A percentile compares a stretch with the other conserved stretches of the same genome.
Conservation (phyloP, 2,329 filamentous ascomycete genomes). For the Aspergillus sp. region DNA sequence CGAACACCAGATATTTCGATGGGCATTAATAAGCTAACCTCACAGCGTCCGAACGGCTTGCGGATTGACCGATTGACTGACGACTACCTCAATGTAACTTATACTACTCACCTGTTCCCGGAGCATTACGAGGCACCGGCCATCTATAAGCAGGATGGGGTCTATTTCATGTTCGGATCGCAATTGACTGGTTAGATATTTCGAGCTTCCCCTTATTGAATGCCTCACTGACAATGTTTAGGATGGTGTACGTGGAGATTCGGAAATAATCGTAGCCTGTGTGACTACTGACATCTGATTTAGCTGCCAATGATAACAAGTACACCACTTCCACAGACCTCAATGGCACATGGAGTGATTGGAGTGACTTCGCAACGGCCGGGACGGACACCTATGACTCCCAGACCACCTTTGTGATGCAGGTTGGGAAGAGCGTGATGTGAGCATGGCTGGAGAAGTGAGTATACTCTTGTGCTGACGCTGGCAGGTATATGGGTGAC, state of each 20-base stretch:
- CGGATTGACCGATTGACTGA: conserved; percentile 37
- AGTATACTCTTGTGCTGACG: background rate
- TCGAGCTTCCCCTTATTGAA: accelerated
- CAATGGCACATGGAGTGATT: conserved; percentile 61
- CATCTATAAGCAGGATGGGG: conserved; percentile 60
- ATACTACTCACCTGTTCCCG: conserved; percentile 55
- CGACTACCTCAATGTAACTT: conserved; percentile 58
- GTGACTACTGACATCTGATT: background rate
- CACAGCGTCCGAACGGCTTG: conserved; percentile 18
- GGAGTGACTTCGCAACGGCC: conserved; percentile 57
- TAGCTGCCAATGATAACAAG: conserved; percentile 55
- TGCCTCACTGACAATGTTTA: background rate
- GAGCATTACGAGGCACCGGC: conserved; percentile 63
- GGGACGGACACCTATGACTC: conserved; percentile 62
- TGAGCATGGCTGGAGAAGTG: conserved; percentile 29
- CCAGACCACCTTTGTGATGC: conserved; percentile 63
- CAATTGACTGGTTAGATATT: conserved; percentile 43
- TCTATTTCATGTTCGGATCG: conserved; percentile 68
- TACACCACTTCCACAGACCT: conserved; percentile 62
- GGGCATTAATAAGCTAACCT: background rate
- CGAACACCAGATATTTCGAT: background rate
- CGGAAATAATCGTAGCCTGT: background rate
- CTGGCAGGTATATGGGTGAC: conserved; percentile 62
- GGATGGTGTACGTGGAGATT: conserved; percentile 15
- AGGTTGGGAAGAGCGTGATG: conserved; percentile 33